Evolutionary conservation across 2,329 filamentous ascomycete genomes (phyloP), one percentile per base, ranked within the genome.

Genomic region (Raffaelea albimanens): DNA sequence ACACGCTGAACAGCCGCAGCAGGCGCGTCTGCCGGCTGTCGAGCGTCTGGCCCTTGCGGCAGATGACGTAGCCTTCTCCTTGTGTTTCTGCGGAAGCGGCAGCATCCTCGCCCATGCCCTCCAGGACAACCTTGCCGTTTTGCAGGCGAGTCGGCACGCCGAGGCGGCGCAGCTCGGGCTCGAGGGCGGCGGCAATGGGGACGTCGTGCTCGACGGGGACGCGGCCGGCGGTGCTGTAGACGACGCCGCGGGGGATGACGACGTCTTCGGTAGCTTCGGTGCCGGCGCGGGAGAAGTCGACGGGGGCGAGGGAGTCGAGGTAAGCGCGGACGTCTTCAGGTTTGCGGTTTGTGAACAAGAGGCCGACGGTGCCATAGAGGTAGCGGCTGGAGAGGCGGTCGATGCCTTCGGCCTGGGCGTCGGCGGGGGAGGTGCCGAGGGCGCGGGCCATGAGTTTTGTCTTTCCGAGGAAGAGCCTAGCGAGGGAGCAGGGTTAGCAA

Each of bases 401-500:
- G 59, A 93, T 80, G 62, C 87, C 87, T 40, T 86, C 79, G 57
- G 87, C 85, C 67, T 86, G 78, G 68, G 90, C 87, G 59, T 87
- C 85, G 61, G 86, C 84, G 56, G 82, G 75, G 46, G 75, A 82
- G 55, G 78, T 78, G 62, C 93, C 93, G 22, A 98, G 84, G 49
- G 93, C 90, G 69, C 93, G 91, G 59, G 87, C 83, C 89, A 97
- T 97, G 66, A 98, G 90, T 71, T 97, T 97, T 51, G 91, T 97
- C 74, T 97, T 98, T 70, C 91, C 93, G 69, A 96, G 97, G 80
- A 97, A 97, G 64, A 98, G 73, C 58, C 90, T 40, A 38, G 40
- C 7, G 16, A 40, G 47, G 20, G 7, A 20, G 46, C 22, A 43
- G n/a, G n/a, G n/a, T n/a, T n/a, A n/a, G n/a, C n/a, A n/a, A 25